Evolutionary conservation across 192 early-diverging fungal genomes (phyloP).

Genomic region (Paraglomus brasilianum): DNA sequence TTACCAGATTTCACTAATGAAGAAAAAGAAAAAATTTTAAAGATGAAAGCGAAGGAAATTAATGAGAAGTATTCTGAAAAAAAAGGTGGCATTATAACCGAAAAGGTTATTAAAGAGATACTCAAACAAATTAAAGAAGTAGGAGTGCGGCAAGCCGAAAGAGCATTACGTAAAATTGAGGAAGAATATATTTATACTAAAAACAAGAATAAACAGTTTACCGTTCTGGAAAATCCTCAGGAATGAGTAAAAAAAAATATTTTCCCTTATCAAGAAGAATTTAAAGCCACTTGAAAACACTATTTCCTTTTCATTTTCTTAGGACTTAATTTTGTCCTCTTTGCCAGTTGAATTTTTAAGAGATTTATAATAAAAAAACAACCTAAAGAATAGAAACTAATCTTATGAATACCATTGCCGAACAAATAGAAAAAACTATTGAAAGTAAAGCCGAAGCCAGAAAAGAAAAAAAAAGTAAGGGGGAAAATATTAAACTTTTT

Average conservation of each 20-base stretch:
- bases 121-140: neutral
- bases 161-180: neutral
- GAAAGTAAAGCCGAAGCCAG: neutral
- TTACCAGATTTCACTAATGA: neutral
- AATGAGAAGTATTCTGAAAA: neutral
- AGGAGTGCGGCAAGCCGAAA: neutral
- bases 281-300: neutral
- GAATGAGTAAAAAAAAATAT: conserved; percentile 13
- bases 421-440: neutral
- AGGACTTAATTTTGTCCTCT: neutral
- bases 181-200: conserved; percentile 6
- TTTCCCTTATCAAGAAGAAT: neutral
- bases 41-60: neutral
- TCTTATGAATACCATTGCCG: neutral
- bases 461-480: neutral
- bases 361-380: conserved; percentile 16
- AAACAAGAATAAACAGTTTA: neutral
- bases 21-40: conserved; percentile 8
- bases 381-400: neutral
- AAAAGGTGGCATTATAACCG: too few relatives aligned
- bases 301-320: conserved; percentile 1
- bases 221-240: neutral
- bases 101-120: neutral
- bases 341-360: neutral
- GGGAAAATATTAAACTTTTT: neutral